These are phyloP conservation scores for Stagonosporopsis cucurbitacearum DNA, from an alignment of 2,329 filamentous ascomycete genomes.

Conservation along the genomic window DNA sequence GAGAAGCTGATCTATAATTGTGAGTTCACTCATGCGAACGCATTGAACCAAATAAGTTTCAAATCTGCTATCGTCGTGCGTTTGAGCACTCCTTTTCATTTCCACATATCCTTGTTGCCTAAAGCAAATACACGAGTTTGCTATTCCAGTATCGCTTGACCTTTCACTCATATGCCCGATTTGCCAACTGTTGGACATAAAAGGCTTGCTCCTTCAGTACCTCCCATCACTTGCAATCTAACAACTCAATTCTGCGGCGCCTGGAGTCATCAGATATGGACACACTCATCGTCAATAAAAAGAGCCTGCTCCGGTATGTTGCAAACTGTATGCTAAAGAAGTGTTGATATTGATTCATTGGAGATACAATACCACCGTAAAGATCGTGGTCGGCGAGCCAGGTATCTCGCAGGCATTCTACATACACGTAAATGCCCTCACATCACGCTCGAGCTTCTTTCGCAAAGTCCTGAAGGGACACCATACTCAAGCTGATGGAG, in stretches of 20 bases:
- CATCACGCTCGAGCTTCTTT: neutral
- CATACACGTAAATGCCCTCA: neutral
- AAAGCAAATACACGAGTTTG: neutral
- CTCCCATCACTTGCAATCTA: neutral
- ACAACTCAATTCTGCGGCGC: neutral
- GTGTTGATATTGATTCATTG: no score
- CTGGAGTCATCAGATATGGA: no score
- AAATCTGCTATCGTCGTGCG: no score
- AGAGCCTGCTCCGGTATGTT: no score
- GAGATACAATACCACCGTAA: neutral
- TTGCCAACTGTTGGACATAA: no score
- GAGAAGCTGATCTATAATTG: constrained; percentile 12
- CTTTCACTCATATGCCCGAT: neutral
- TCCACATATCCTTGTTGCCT: neutral
- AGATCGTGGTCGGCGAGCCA: neutral
- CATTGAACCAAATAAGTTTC: no score
- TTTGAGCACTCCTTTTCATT: neutral
- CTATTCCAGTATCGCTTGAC: neutral
- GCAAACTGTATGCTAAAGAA: no score
- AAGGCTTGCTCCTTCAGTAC: no score
- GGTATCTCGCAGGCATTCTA: neutral
- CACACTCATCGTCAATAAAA: no score
- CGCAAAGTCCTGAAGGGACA: neutral
- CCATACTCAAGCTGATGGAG: neutral
- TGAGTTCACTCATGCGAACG: neutral